Base-by-base conservation (phyloP, 805 yeast species). In the Wickerhamomyces mucosus region DNA sequence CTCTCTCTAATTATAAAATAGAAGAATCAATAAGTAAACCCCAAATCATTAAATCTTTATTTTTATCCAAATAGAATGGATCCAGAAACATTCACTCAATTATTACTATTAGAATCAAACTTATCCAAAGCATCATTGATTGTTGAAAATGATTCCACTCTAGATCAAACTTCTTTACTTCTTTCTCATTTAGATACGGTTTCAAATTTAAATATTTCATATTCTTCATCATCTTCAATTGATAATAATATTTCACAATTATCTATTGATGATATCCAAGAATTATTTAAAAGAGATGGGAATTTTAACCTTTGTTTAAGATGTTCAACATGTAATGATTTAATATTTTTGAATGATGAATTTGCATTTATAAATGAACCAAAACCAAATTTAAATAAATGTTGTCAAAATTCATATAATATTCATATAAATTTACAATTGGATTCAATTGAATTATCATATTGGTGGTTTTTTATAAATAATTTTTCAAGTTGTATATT, bases 391-490 rank as follows among this genome's bases (percentile, higher is more conserved):
- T 25, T 45, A 11, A 34, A 41, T 19, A 34, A 42, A 5, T 52
- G 57, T 25, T 52, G 57, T 30, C 23, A 29, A 10, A 32, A 38
- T 19, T 38, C 40, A 20, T 32, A 43, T 10, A 19, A 37, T 2
- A 30, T 27, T 2, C 21, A 28, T 15, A 11, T 27, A 13, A 13
- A 10, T 5, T 4, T 10, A 23, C 21, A 36, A 6, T 26, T 39
- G 13, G 36, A 43, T 7, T 39, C 41, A 9, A 40, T 61, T 14
- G 72, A 67, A 31, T 41, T 50, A 15, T 52, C 59, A 4, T 69
- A 53, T 41, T 68, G 72, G 72, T 42, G 58, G 35, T 52, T 63
- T 27, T 65, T 68, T 34, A 46, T 69, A 23, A 58, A 55, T 30
- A 56, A 60, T 39, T 69, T 68, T 2, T 55, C 63, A 21, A 58